Conservation (phyloP, 352 stramenopile genomes). For the Globisporangium takayamanum region DNA sequence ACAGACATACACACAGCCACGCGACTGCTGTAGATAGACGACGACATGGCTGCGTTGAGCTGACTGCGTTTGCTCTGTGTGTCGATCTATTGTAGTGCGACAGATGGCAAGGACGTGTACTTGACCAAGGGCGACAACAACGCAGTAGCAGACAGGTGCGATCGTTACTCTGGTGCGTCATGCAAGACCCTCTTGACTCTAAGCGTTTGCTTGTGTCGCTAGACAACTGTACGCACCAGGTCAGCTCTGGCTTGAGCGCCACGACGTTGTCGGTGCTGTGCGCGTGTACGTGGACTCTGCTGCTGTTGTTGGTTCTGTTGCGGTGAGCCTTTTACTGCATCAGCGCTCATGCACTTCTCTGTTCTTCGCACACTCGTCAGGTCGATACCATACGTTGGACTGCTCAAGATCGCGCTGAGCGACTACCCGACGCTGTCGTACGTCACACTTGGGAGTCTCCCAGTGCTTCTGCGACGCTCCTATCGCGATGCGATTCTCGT, state of each 20-base stretch:
- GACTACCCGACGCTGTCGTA: slow-evolving; percentile 92
- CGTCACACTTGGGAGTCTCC: too few relatives aligned
- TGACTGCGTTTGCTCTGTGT: not conserved
- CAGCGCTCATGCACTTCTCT: too few relatives aligned
- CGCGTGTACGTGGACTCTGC: slow-evolving; percentile 47
- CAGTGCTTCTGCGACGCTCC: too few relatives aligned
- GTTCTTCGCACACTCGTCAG: slow-evolving; percentile 16
- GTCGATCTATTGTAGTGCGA: slow-evolving; percentile 27
- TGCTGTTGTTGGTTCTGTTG: too few relatives aligned
- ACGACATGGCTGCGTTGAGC: not conserved
- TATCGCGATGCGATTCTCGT: too few relatives aligned
- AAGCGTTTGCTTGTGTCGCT: not conserved
- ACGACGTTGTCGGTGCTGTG: slow-evolving; percentile 97
- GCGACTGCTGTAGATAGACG: not conserved
- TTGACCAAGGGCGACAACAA: slow-evolving; percentile 99
- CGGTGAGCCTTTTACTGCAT: too few relatives aligned
- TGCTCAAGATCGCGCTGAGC: slow-evolving; percentile 99
- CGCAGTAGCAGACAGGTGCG: slow-evolving; percentile 2
- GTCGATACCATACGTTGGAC: slow-evolving; percentile 96
- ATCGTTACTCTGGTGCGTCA: not conserved
- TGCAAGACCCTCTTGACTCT: not conserved
- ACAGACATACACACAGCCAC: too few relatives aligned
- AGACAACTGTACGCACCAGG: slow-evolving; percentile 95
- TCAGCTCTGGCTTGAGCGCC: slow-evolving; percentile 96
- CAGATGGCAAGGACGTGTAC: slow-evolving; percentile 90